These are phyloP conservation scores for Withania somnifera DNA, from an alignment of 305 asterid genomes.

Conservation along the genomic window DNA sequence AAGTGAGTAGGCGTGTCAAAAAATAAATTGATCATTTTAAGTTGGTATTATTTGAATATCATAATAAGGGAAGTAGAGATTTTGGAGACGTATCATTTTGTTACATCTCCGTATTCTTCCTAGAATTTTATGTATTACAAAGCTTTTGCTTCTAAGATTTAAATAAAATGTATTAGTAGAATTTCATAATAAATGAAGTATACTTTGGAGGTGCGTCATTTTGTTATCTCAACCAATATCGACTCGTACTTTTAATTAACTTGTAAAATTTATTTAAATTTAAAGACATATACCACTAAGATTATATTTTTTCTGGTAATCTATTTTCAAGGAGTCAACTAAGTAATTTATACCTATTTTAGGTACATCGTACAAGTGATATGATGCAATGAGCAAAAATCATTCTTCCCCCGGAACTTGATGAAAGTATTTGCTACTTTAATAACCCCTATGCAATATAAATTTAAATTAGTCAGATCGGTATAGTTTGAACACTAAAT, in stretches of 20 bases:
- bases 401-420: too few relatives aligned
- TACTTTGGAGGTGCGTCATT: background rate
- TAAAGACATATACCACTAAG: background rate
- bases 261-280: background rate
- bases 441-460: too few relatives aligned
- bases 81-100: background rate
- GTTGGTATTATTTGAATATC: background rate
- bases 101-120: background rate
- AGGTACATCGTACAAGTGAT: too few relatives aligned
- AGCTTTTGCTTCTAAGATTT: background rate
- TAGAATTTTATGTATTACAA: background rate
- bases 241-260: background rate
- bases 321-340: background rate
- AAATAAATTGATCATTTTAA: background rate
- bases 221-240: background rate
- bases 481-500: background rate
- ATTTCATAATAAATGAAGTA: background rate
- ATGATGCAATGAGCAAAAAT: too few relatives aligned
- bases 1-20: accelerated
- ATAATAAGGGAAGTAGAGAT: background rate
- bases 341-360: too few relatives aligned
- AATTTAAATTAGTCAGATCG: background rate
- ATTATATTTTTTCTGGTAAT: background rate
- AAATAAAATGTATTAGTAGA: background rate
- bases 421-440: too few relatives aligned